A percentile compares a stretch with the other conserved stretches of the same genome.
Conservation (phyloP, 108 stramenopile genomes). For the Aureococcus anophagefferens region DNA sequence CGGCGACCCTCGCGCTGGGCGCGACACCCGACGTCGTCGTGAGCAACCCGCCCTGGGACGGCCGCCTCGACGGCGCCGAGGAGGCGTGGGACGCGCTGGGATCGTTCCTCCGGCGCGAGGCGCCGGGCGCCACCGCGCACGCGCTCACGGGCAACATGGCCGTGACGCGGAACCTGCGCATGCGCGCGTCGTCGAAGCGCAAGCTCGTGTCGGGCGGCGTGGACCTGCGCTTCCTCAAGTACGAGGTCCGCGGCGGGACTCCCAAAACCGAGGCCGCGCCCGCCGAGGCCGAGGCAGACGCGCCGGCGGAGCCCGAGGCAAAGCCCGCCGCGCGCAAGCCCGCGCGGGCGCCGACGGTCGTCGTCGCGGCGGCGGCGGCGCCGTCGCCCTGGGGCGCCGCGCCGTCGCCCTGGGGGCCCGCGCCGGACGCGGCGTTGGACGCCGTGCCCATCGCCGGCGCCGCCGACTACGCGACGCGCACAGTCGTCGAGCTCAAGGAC, state of each 20-base stretch:
- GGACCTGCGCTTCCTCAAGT: neutral
- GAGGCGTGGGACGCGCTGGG: neutral
- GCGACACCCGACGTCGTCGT: neutral
- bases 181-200: neutral
- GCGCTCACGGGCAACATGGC: neutral
- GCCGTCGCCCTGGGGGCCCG: too few species aligned
- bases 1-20: neutral
- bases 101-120: neutral
- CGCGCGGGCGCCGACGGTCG: neutral
- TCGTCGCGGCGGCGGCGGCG: too few species aligned
- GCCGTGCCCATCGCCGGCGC: too few species aligned
- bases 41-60: conserved; percentile 10
- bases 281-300: too few species aligned
- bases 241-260: neutral
- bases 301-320: too few species aligned
- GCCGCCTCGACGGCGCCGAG: neutral
- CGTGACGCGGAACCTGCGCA: neutral
- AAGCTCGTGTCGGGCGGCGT: neutral
- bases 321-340: neutral
- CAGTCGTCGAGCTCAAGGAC: neutral
- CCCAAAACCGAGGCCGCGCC: too few species aligned
- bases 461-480: neutral
- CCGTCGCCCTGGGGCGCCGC: too few species aligned
- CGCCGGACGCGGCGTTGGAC: too few species aligned
- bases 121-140: neutral